phyloP scores from a whole-genome alignment of 73 alveolate species.

The Stentor roeselii region DNA sequence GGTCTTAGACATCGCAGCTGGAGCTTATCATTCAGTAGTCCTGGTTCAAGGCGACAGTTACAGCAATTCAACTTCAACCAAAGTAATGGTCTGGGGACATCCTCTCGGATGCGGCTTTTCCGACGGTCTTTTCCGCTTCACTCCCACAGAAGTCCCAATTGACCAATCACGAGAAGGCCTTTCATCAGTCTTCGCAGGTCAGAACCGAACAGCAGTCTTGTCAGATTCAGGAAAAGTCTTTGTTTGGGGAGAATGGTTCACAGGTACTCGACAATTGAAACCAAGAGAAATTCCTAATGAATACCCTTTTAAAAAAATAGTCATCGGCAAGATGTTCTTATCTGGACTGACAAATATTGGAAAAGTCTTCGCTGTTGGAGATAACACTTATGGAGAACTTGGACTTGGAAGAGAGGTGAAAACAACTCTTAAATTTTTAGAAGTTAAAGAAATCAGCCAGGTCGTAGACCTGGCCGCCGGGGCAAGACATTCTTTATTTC shows the following conservation, averaged over 20 bases:
- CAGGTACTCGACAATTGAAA: not conserved
- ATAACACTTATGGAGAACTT: conserved; percentile 27
- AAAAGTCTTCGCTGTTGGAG: conserved; percentile 15
- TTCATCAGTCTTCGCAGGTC: conserved; percentile 6
- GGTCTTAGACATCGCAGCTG: conserved; percentile 16
- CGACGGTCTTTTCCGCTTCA: not conserved
- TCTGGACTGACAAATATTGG: not conserved
- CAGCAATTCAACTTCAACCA: not conserved
- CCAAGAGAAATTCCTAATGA: not conserved
- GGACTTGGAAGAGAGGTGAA: conserved; percentile 17
- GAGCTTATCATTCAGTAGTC: not conserved
- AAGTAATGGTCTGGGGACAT: conserved; percentile 24
- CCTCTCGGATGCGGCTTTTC: conserved; percentile 3
- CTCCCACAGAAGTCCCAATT: conserved; percentile 18
- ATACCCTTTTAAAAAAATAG: not conserved
- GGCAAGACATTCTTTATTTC: conserved; percentile 61
- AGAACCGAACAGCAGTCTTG: not conserved
- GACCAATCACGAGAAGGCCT: not conserved
- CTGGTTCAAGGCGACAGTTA: not conserved
- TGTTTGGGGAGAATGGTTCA: conserved; percentile 25
- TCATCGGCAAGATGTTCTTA: conserved; percentile 2
- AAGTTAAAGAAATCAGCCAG: not conserved
- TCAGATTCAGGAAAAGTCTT: conserved; percentile 11
- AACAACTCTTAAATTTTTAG: not conserved
- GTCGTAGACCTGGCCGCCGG: conserved; percentile 55